These are phyloP conservation scores for Ilex aquifolium DNA, from an alignment of 257 asterid genomes.

Conservation along the genomic window DNA sequence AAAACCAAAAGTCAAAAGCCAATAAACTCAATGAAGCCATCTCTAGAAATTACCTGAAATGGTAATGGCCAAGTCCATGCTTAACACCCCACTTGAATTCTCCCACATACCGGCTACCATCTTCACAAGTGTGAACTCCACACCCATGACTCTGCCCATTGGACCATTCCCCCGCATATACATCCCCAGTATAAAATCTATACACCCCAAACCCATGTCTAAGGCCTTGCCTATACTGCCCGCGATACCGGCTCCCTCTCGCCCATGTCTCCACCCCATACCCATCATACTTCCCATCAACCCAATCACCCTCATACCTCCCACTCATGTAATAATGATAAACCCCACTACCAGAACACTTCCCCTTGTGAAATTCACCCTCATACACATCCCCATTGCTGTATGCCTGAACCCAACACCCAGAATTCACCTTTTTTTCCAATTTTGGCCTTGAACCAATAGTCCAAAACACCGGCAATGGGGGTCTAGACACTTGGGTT, in stretches of 20 bases:
- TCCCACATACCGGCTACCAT: constrained; percentile 41
- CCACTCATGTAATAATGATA: constrained; percentile 1
- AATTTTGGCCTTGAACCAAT: constrained; percentile 20
- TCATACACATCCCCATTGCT: constrained; percentile 1
- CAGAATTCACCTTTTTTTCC: constrained; percentile 16
- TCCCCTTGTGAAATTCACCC: background rate
- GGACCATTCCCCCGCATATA: constrained; percentile 48
- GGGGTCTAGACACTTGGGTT: background rate
- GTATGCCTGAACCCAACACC: constrained; percentile 12
- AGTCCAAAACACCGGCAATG: constrained; percentile 30
- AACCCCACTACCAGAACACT: constrained; percentile 2
- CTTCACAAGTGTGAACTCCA: constrained; percentile 44
- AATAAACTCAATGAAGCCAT: background rate
- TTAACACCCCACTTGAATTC: constrained; percentile 52
- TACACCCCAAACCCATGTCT: constrained; percentile 45
- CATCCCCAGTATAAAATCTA: constrained; percentile 42
- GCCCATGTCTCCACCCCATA: constrained; percentile 57
- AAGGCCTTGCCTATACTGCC: constrained; percentile 41
- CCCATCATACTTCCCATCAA: constrained; percentile 47
- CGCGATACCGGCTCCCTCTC: constrained; percentile 41
- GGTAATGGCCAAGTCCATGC: constrained; percentile 50
- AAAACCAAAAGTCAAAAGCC: background rate
- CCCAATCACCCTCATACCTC: constrained; percentile 51
- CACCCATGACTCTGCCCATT: constrained; percentile 48
- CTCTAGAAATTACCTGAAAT: constrained; percentile 27